phyloP scores from a whole-genome alignment of 345 rosid genomes.

The Geranium brycei region DNA sequence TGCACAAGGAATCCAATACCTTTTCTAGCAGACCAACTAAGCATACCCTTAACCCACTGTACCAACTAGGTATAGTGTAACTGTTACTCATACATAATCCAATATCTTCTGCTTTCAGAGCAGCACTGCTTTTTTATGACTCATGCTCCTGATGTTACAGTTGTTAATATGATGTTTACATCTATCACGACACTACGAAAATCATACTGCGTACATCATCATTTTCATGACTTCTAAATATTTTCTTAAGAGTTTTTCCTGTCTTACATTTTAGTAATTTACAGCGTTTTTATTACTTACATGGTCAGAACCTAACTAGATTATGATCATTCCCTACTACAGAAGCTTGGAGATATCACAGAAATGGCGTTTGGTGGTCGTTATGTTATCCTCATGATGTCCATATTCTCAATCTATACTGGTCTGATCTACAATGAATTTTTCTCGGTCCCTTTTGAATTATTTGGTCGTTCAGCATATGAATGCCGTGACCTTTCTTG shows the following conservation, averaged over 20 bases:
- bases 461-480: constrained; percentile 80
- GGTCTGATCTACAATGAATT: constrained; percentile 93
- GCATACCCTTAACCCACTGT: neutral
- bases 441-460: constrained; percentile 85
- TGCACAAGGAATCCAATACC: neutral
- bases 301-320: too few species aligned
- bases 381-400: constrained; percentile 85
- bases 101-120: neutral
- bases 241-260: neutral
- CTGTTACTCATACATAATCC: neutral
- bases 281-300: constrained; percentile 3
- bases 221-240: too few species aligned
- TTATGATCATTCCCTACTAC: constrained; percentile 9
- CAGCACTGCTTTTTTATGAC: too few species aligned
- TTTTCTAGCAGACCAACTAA: neutral
- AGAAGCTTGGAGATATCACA: constrained; percentile 93
- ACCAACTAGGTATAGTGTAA: neutral
- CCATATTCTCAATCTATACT: constrained; percentile 85
- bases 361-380: constrained; percentile 99
- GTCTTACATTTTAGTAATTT: neutral
- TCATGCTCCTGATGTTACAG: neutral
- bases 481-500: constrained; percentile 87
- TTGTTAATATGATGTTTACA: neutral
- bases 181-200: neutral
- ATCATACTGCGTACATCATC: too few species aligned